Evolutionary conservation across 148 eudicot genomes (phyloP).

Genomic region (Suaeda aralocaspica): DNA sequence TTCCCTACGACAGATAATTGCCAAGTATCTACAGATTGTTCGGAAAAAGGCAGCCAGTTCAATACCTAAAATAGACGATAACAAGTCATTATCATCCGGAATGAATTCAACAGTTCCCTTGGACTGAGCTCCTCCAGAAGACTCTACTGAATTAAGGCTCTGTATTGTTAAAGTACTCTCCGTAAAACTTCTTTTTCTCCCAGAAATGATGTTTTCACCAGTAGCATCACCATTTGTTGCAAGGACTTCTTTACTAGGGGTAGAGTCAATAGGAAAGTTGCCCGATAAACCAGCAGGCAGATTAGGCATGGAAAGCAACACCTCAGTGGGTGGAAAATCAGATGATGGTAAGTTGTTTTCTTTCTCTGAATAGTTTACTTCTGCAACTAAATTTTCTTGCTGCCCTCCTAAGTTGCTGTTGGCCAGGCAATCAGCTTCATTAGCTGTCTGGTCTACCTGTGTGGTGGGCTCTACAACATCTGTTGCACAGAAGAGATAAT

Average conservation of each 20-base stretch:
- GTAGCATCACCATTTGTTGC: constrained; percentile 38
- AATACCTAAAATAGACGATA: constrained; percentile 91
- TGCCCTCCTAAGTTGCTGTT: constrained; percentile 26
- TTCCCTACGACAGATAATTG: neutral
- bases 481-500: constrained; percentile 26
- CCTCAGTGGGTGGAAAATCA: constrained; percentile 33
- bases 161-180: constrained; percentile 83
- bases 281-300: constrained; percentile 39
- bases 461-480: constrained; percentile 24
- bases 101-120: constrained; percentile 54
- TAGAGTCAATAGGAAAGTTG: constrained; percentile 40
- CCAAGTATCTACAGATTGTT: neutral
- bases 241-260: constrained; percentile 38
- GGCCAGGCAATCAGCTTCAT: constrained; percentile 25
- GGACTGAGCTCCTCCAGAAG: constrained; percentile 49
- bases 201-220: constrained; percentile 36
- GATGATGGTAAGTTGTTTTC: constrained; percentile 24
- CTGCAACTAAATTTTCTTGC: constrained; percentile 21
- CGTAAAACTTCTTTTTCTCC: constrained; percentile 75
- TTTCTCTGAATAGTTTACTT: constrained; percentile 27
- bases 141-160: constrained; percentile 67
- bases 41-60: neutral
- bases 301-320: constrained; percentile 38
- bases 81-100: constrained; percentile 85
- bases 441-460: constrained; percentile 23